These are phyloP conservation scores for Nemania sp. DNA, from an alignment of 2,329 filamentous ascomycete genomes.

Conservation along the genomic window DNA sequence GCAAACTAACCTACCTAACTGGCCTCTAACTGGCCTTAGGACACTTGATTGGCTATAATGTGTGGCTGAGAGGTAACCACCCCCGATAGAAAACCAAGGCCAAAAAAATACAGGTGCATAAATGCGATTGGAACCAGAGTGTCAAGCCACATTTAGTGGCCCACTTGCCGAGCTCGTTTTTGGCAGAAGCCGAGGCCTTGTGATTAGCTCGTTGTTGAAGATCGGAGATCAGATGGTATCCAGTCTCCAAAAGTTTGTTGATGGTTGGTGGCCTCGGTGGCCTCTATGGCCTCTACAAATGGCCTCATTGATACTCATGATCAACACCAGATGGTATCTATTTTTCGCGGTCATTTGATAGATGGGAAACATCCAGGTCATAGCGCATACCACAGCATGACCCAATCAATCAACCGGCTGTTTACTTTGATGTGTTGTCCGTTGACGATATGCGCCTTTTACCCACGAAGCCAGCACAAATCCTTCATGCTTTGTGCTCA, in stretches of 20 bases:
- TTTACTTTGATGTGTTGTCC: conserved; percentile 42
- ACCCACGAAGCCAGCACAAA: conserved; percentile 28
- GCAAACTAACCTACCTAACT: neutral
- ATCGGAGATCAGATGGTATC: conserved; percentile 28
- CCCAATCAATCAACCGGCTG: conserved; percentile 20
- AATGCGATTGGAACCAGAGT: conserved; percentile 15
- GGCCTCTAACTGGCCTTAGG: neutral
- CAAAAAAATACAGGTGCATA: neutral
- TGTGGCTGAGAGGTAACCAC: conserved; percentile 33
- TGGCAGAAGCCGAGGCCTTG: conserved; percentile 26
- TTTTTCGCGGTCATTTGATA: conserved; percentile 38
- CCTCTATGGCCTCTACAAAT: conserved; percentile 29
- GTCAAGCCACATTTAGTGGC: conserved; percentile 33
- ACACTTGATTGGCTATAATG: conserved; percentile 15
- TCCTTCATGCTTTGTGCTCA: conserved; percentile 16
- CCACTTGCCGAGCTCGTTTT: conserved; percentile 24
- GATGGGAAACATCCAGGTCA: conserved; percentile 23
- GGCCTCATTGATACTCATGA: conserved; percentile 37
- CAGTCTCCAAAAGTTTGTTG: conserved; percentile 13
- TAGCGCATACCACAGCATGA: conserved; percentile 25
- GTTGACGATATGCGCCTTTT: conserved; percentile 21
- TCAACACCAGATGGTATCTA: conserved; percentile 24
- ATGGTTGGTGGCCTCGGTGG: conserved; percentile 22
- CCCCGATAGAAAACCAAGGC: neutral
- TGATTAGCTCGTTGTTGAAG: too few relatives aligned